Base-by-base conservation (phyloP, 805 yeast species). In the Yueomyces sp. region DNA sequence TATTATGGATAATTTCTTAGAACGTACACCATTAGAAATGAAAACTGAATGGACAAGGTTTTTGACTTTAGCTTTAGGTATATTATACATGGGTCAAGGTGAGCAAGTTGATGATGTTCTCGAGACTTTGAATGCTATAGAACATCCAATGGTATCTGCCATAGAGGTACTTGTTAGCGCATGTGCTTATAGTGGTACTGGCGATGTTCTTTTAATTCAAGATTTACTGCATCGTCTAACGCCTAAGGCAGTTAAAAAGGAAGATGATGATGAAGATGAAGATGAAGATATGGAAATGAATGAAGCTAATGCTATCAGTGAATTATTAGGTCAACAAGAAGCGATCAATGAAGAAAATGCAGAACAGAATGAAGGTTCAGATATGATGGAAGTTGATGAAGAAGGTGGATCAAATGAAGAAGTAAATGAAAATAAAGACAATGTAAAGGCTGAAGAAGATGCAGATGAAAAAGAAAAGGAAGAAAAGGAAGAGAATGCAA, bases 101-200 rank as follows among this genome's bases (percentile, higher is more conserved):
- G 96, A 88, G 58, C 92, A 84, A 62, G 88, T 81, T 41, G 95
- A 87, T 52, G 97, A 90, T 64, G 95, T 87, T 26, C 68, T 90
- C 49, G 97, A 90, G 60, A 85, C 96, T 0, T 79, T 92, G 49
- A 84, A 81, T 60, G 97, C 97, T 12, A 83, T 92, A 56, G 96
- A 87, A 52, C 96, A 90, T 59, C 96, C 96, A 37, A 81, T 92
- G 57, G 79, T 92, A 29, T 80, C 84, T 52, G 83, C 94, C 40
- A 76, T 88, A 58, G 92, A 85, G 63, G 92, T 87, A 12, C 71
- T 92, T 56, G 87, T 94, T 33, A 86, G 82, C 49, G 82, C 88
- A 43, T 85, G 96, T 67, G 94, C 97, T 3, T 88, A 83, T 66
- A 94, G 96, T 8, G 98, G 97, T 49, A 86, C 97, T 37, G 98